Conservation (phyloP, 768 basidiomycete genomes). For the Rhodocollybia butyracea region DNA sequence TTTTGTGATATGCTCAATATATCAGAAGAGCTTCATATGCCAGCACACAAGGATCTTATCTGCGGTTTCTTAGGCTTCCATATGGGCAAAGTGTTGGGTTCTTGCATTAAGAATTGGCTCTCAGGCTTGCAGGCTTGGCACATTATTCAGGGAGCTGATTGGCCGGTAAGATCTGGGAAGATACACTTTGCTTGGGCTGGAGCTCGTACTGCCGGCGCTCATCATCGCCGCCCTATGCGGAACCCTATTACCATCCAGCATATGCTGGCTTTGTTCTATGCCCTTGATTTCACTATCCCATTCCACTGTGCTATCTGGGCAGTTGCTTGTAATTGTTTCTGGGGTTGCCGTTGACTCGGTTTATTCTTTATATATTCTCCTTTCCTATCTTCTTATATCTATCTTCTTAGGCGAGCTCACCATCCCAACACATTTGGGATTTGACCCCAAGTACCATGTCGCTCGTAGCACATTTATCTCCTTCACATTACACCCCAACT, state of each 20-base stretch:
- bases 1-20: conserved; percentile 29
- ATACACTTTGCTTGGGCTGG: conserved; percentile 13
- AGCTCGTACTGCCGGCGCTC: conserved; percentile 18
- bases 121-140: conserved; percentile 35
- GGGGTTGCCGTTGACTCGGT: conserved; percentile 22
- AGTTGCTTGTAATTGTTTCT: conserved; percentile 36
- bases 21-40: conserved; percentile 24
- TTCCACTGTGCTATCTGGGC: conserved; percentile 34
- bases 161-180: conserved; percentile 26
- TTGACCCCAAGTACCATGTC: conserved; percentile 15
- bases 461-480: background rate
- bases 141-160: conserved; percentile 26
- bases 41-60: conserved; percentile 24
- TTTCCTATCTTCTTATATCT: too few species aligned
- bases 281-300: conserved; percentile 21
- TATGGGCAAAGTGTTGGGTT: conserved; percentile 12
- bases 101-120: conserved; percentile 30
- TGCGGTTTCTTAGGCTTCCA: conserved; percentile 22
- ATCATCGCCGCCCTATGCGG: conserved; percentile 14
- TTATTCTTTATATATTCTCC: too few species aligned
- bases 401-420: conserved; percentile 23
- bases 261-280: conserved; percentile 17
- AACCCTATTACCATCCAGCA: conserved; percentile 35
- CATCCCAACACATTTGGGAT: conserved; percentile 10
- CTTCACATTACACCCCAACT: background rate